Evolutionary conservation across 2,329 filamentous ascomycete genomes (phyloP).

Genomic region (Calonectria multiphialidica): DNA sequence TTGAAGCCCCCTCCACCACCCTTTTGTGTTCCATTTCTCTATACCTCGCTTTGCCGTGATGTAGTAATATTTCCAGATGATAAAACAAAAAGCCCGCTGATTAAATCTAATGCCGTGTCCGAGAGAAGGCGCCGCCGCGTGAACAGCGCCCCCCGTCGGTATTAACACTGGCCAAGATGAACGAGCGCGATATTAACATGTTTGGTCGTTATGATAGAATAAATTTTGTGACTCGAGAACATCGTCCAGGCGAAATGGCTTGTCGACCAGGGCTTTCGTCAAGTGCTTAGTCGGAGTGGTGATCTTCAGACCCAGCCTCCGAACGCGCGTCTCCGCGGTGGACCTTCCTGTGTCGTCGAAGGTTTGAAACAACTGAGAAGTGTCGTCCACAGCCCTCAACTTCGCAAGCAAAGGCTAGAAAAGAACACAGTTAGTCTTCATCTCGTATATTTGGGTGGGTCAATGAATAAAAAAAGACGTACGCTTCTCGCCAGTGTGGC

Average conservation of each 20-base stretch:
- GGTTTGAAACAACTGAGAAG: slow-evolving; percentile 97
- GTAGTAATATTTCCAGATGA: slow-evolving; percentile 39
- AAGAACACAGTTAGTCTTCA: not conserved
- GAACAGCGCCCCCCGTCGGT: slow-evolving; percentile 14
- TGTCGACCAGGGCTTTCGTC: not conserved
- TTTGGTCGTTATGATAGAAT: slow-evolving; percentile 25
- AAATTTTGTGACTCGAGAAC: not conserved
- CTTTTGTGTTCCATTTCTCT: slow-evolving; percentile 45
- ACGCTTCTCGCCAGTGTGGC: slow-evolving; percentile 98
- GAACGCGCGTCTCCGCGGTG: slow-evolving; percentile 79
- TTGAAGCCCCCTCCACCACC: slow-evolving; percentile 35
- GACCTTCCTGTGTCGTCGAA: slow-evolving; percentile 94
- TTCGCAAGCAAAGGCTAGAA: slow-evolving; percentile 88
- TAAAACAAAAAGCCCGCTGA: slow-evolving; percentile 33
- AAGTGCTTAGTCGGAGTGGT: slow-evolving; percentile 67
- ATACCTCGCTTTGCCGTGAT: slow-evolving; percentile 42
- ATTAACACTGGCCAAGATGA: slow-evolving; percentile 7
- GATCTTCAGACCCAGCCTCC: slow-evolving; percentile 73
- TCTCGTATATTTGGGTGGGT: not conserved
- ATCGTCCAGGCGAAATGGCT: not conserved
- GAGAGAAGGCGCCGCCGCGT: slow-evolving; percentile 13
- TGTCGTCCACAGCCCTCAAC: slow-evolving; percentile 95
- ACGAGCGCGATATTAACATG: slow-evolving; percentile 18
- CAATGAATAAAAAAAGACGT: slow-evolving; percentile 61
- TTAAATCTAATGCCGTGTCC: slow-evolving; percentile 29